Conservation (phyloP, 2,329 filamentous ascomycete genomes). For the Neofusicoccum umdonicola region DNA sequence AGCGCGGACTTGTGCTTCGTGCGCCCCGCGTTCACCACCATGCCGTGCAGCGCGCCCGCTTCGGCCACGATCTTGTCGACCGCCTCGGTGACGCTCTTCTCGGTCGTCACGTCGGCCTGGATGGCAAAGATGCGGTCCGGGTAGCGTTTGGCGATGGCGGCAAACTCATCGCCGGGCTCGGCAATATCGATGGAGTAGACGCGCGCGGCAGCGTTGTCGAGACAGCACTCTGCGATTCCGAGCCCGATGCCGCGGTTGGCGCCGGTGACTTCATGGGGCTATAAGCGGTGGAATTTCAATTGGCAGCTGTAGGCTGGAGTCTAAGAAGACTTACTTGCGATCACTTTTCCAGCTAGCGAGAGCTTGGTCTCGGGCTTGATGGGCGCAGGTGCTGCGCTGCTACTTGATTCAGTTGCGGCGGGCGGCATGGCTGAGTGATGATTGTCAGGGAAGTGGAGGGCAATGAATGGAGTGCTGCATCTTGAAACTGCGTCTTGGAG, state of each 20-base stretch:
- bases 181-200: constrained; percentile 51
- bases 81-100: constrained; percentile 44
- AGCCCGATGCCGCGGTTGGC: constrained; percentile 42
- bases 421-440: not conserved
- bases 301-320: not conserved
- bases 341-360: constrained; percentile 28
- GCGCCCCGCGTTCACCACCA: constrained; percentile 51
- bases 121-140: constrained; percentile 42
- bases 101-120: constrained; percentile 48
- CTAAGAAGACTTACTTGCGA: constrained; percentile 3
- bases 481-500: not conserved
- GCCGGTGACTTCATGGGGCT: constrained; percentile 26
- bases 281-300: not conserved
- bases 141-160: constrained; percentile 37
- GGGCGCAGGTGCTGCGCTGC: not conserved
- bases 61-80: constrained; percentile 46
- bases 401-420: not conserved
- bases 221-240: constrained; percentile 48
- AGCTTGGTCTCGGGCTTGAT: constrained; percentile 25
- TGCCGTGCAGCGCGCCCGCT: constrained; percentile 47
- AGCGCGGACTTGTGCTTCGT: constrained; percentile 54
- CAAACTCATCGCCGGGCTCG: constrained; percentile 44
- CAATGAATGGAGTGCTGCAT: not conserved
- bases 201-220: constrained; percentile 43
- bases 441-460: not conserved